Evolutionary conservation across 441 rosid species (phyloP).

Genomic region (Gossypium trilobum): DNA sequence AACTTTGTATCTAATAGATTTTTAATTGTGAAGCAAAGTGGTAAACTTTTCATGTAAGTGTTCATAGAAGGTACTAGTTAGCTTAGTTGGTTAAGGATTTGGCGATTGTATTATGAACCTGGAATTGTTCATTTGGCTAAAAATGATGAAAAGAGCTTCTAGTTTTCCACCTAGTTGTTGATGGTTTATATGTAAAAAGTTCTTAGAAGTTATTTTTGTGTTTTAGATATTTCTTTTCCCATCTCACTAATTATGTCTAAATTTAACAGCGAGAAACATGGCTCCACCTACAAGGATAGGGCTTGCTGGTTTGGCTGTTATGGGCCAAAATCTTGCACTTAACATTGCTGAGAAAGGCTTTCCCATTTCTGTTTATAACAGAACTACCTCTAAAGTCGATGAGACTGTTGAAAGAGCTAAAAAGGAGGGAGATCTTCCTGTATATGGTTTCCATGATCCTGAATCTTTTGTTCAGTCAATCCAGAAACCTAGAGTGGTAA

Average conservation of each 20-base stretch:
- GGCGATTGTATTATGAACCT: neutral
- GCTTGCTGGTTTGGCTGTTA: conserved; percentile 86
- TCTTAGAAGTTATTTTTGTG: neutral
- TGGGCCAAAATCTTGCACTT: conserved; percentile 84
- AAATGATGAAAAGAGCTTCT: neutral
- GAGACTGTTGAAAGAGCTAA: conserved; percentile 21
- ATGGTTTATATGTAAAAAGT: neutral
- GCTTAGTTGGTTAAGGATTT: neutral
- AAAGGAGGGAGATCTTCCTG: conserved; percentile 44
- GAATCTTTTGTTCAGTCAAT: neutral
- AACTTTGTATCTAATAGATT: neutral
- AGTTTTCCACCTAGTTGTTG: neutral
- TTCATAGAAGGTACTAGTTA: neutral
- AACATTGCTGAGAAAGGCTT: conserved; percentile 5
- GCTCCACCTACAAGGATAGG: conserved; percentile 72
- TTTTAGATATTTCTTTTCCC: neutral
- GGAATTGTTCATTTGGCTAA: neutral
- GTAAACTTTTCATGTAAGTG: neutral
- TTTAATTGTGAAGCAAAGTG: neutral
- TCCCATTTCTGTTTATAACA: conserved; percentile 4
- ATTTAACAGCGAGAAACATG: conserved; percentile 33
- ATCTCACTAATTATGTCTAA: conserved; percentile 16
- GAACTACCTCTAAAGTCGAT: conserved; percentile 4
- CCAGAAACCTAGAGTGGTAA: conserved; percentile 2
- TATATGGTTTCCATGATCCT: neutral